These are phyloP conservation scores for Acanthamoeba lenticulata DNA, from an alignment of 208 protist genomes.

Conservation along the genomic window DNA sequence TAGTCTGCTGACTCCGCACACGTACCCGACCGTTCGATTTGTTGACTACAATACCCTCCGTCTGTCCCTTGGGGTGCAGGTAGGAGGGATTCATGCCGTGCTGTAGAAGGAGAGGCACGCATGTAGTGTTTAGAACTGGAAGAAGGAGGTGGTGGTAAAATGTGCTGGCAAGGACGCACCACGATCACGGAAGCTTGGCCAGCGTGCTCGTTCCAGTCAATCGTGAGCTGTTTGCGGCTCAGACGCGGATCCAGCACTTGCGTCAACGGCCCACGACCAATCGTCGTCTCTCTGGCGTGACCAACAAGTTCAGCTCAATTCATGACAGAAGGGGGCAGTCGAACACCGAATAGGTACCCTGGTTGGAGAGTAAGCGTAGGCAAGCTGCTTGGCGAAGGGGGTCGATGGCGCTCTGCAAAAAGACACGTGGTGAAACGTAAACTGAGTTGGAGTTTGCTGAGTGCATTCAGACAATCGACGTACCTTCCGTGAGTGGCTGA, in stretches of 20 bases:
- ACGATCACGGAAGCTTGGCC: neutral
- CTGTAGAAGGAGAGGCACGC: neutral
- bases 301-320: neutral
- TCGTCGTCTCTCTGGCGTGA: neutral
- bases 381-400: neutral
- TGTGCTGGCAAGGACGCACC: neutral
- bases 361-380: constrained; percentile 10
- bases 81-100: constrained; percentile 52
- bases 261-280: constrained; percentile 50
- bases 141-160: neutral
- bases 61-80: neutral
- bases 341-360: neutral
- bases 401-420: neutral
- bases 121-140: neutral
- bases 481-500: neutral
- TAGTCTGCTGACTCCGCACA: no score
- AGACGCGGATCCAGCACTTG: neutral
- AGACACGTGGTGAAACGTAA: neutral
- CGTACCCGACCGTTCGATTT: neutral
- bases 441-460: no score
- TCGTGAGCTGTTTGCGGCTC: constrained; percentile 14
- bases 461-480: no score
- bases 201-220: neutral
- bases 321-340: neutral
- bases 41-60: neutral